Base-by-base conservation (phyloP, 2,329 filamentous ascomycete genomes). In the Fusarium pseudocircinatum region DNA sequence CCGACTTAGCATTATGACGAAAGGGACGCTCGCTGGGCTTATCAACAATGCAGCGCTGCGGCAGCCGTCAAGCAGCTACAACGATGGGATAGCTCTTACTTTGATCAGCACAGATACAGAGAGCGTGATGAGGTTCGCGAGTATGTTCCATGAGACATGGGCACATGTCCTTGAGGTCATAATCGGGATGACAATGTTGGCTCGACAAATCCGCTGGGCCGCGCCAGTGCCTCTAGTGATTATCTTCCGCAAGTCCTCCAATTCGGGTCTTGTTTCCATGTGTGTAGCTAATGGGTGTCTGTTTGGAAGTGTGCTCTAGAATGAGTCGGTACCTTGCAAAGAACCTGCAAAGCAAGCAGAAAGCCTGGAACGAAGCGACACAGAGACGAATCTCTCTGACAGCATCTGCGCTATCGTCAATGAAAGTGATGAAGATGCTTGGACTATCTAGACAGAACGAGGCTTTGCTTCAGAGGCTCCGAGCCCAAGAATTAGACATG, bases 211-310 rank as follows among this genome's bases (percentile, higher is more conserved):
- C 14, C n/a, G 54, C 30, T 58, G 54, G 54, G 40, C 40, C 1
- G 28, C 40, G 11, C 54, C 54, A 3, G 40, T 58, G 4, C 40
- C 54, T 2, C 20, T 58, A 1, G 24, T 49, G 18, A 36, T 49
- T 49, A 49, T 58, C 12, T 49, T 58, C 10, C 8, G 54, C 49
- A 20, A 36, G 20, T 2, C 16, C 0, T 6, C 15, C 15, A 18
- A 7, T 9, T 54, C 26, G 6, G 1, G 0, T 2, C 0, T 18
- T 5, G 5, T 12, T 9, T n/a, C 3, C 2, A 2, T 22, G 2
- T 4, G 5, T 11, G 13, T 53, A 28, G 14, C 52, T 54, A 42
- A 54, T 8, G 1, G 6, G 2, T 3, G 0, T 24, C 6, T 4
- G 3, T 1, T 11, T 3, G 1, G 8, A n/a, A 58, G 54, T 58